Base-by-base conservation (phyloP, 768 basidiomycete species). In the Mycena belliarum region DNA sequence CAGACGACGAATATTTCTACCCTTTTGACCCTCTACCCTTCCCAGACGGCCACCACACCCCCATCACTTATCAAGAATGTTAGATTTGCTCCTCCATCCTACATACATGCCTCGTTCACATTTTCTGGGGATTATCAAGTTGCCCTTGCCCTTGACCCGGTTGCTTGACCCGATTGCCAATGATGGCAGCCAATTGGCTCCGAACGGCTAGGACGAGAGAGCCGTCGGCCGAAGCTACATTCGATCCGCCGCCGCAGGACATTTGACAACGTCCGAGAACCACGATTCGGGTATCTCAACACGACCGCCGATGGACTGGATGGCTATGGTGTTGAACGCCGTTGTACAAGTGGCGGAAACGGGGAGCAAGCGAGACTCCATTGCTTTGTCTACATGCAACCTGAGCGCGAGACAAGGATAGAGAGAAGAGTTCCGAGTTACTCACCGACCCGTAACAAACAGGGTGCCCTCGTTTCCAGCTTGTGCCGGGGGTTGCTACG, bases 11-110 rank as follows among this genome's bases (percentile, higher is more conserved):
- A 41, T 84, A 80, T 65, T 83, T 86, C 73, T 82, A 82, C 67
- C 79, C 79, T 35, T 87, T 87, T 69, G 87, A 89, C 65, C 83
- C 88, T 35, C 81, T 88, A 55, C 88, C 89, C 44, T 89, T 87
- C 67, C 79, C 84, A 65, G 75, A 81, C 65, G 77, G 79, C 70
- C 76, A 78, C 65, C 70, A 73, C 70, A 76, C 73, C 63, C 74
- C 61, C 68, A 72, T 79, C 64, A 80, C 81, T 79, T 83, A 83
- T 72, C 79, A 82, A 75, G 83, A 86, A 72, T 88, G 87, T 73
- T 88, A 86, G 80, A 72, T 55, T 69, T 33, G 56, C 59, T 71
- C 38, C 9, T 23, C n/a, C 40, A 40, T 40, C 40, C 40, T 41
- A 41, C 40, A 16, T 67, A 50, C 72, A 69, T 62, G 64, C 52